Percentiles rank a stretch among this genome's conserved stretches.
phyloP scores from a whole-genome alignment of 1,284 basidiomycete genomes.

The Tilletia setariae region DNA sequence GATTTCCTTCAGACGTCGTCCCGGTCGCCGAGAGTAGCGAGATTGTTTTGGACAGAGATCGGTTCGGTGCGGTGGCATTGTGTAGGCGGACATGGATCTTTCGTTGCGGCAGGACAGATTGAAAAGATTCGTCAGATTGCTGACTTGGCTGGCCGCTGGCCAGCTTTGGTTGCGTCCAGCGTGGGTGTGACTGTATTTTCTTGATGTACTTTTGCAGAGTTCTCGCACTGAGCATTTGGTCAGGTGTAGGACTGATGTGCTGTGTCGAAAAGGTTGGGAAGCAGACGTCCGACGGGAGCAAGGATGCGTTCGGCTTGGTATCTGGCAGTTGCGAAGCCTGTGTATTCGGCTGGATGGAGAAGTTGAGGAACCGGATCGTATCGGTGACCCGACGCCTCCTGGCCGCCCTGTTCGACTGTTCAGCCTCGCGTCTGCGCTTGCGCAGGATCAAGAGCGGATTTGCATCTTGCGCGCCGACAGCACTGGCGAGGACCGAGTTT shows the following conservation, averaged over 20 bases:
- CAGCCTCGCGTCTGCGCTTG: neutral
- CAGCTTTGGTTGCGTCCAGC: neutral
- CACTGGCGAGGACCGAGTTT: neutral
- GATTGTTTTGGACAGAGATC: too few species aligned
- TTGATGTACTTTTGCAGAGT: neutral
- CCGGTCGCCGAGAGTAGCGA: neutral
- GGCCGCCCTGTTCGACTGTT: neutral
- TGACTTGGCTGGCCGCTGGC: neutral
- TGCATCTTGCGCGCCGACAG: too few species aligned
- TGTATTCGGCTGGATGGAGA: too few species aligned
- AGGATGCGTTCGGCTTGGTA: too few species aligned
- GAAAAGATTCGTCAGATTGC: too few species aligned
- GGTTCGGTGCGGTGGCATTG: too few species aligned
- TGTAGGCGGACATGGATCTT: too few species aligned
- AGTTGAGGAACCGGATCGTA: neutral
- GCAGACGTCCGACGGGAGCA: neutral
- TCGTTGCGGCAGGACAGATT: too few species aligned
- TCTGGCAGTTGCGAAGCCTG: too few species aligned
- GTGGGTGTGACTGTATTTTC: neutral
- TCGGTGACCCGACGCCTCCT: neutral
- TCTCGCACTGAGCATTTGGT: neutral
- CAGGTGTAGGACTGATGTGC: neutral
- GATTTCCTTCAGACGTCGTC: neutral
- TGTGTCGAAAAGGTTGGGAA: neutral
- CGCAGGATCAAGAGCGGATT: conserved; percentile 1